Base-by-base conservation (phyloP, 176 grass and related monocot species). In the Oryza coarctata region DNA sequence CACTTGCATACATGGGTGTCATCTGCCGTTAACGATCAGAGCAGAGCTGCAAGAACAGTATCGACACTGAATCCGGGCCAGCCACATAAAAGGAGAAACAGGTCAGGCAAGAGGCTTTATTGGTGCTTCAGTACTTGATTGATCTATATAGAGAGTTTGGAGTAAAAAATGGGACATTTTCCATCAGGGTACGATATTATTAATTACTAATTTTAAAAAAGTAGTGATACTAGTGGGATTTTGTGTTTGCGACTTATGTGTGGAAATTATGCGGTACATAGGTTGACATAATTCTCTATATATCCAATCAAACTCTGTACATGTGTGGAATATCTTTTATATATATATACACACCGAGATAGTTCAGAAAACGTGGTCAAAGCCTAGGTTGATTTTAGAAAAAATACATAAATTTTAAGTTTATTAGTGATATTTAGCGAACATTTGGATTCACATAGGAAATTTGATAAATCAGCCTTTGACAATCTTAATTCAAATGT, bases 11-110 rank as follows among this genome's bases (percentile, higher is more conserved):
- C 18, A 55, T n/a, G 20, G 47, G 20, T n/a, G n/a, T 55, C 50
- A 55, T 55, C 84, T 80, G 84, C 58, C 60, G 26, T 67, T 73
- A 17, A 55, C 50, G 50, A 55, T n/a, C 33, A 31, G 52, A 69
- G 45, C 41, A 74, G 58, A 22, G 50, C 36, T 7, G 9, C 68
- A 63, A 55, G 13, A 70, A 86, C 76, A 86, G 60, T 80, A 32
- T 66, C 31, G 14, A 52, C 76, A 74, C 65, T 80, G 69, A 86
- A 80, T 66, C 40, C 25, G 57, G 14, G 68, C 41, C 25, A 20
- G 50, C 7, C 50, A 80, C 45, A 23, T 52, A 31, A 69, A 77
- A 69, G 47, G 63, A 44, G 63, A 32, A 17, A 58, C 45, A 12
- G 1, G 12, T 55, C 50, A 55, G 20, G 49, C 30, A 38, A 38